These are phyloP conservation scores for Grosmannia penicillata DNA, from an alignment of 2,329 filamentous ascomycete species.

Conservation along the genomic window DNA sequence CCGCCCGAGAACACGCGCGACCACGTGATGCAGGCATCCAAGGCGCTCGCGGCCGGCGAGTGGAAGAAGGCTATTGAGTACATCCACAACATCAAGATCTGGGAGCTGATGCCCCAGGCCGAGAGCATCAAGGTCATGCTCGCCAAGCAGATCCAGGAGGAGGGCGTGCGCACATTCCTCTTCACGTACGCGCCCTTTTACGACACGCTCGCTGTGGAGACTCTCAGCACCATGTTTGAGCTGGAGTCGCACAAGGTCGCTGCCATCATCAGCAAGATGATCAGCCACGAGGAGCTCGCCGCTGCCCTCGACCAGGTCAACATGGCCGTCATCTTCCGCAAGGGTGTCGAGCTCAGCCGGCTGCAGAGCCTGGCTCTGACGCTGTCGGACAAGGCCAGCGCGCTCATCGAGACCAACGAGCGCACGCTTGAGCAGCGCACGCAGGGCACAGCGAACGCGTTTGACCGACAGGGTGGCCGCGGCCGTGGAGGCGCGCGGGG, in stretches of 20 bases:
- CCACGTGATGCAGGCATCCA: conserved; percentile 98
- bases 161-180: conserved; percentile 93
- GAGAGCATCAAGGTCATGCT: conserved; percentile 96
- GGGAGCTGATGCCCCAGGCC: conserved; percentile 89
- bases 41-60: conserved; percentile 89
- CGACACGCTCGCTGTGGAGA: conserved; percentile 80
- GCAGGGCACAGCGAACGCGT: conserved; percentile 87
- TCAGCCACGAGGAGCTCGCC: conserved; percentile 93
- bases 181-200: conserved; percentile 99
- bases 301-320: conserved; percentile 97
- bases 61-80: conserved; percentile 95
- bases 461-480: conserved; percentile 78
- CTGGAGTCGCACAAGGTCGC: conserved; percentile 78
- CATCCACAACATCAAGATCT: conserved; percentile 98
- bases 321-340: conserved; percentile 94
- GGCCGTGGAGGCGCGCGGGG: conserved; percentile 55
- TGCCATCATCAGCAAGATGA: conserved; percentile 98
- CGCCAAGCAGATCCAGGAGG: conserved; percentile 94
- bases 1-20: conserved; percentile 97
- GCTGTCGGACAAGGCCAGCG: conserved; percentile 88
- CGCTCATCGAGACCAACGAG: conserved; percentile 93
- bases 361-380: conserved; percentile 91
- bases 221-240: conserved; percentile 89
- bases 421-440: conserved; percentile 93
- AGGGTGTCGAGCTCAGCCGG: conserved; percentile 93